Evolutionary conservation across 139 green algal species (phyloP).

Genomic region (Auxenochlorella protothecoides): DNA sequence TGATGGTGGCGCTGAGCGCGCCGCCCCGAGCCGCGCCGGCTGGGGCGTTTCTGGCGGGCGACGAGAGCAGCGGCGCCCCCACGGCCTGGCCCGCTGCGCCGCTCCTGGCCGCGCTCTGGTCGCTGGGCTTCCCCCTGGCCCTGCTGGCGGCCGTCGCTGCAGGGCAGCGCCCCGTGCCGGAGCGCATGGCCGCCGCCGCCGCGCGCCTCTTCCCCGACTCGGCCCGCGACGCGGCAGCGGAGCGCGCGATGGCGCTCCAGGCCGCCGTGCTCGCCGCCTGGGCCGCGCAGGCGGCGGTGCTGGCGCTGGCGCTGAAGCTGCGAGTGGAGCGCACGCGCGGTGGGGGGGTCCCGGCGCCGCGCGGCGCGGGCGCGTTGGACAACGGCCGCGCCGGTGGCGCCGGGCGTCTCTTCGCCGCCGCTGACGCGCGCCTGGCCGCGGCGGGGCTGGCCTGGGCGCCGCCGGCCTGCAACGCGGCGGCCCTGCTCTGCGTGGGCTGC

Average conservation of each 20-base stretch:
- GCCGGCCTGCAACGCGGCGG: slow-evolving; percentile 62
- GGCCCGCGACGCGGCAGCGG: slow-evolving; percentile 27
- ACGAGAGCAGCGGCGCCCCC: too few species aligned
- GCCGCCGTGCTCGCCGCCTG: slow-evolving; percentile 62
- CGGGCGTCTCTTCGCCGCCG: slow-evolving; percentile 12
- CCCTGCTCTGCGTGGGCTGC: slow-evolving; percentile 50
- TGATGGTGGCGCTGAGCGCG: slow-evolving; percentile 23
- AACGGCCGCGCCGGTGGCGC: neutral
- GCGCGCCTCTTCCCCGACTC: slow-evolving; percentile 58
- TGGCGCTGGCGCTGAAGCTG: slow-evolving; percentile 89
- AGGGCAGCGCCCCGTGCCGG: slow-evolving; percentile 24
- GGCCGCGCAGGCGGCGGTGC: slow-evolving; percentile 65
- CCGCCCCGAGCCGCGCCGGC: too few species aligned
- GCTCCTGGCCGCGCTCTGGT: slow-evolving; percentile 47
- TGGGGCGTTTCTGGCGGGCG: too few species aligned
- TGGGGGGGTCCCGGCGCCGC: neutral
- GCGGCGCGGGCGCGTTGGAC: neutral
- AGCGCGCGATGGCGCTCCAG: slow-evolving; percentile 38
- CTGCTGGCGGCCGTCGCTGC: slow-evolving; percentile 28
- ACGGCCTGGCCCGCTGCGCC: slow-evolving; percentile 8
- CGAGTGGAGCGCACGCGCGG: slow-evolving; percentile 32
- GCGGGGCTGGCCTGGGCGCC: slow-evolving; percentile 70
- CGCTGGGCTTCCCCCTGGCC: slow-evolving; percentile 26
- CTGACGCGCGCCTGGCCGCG: slow-evolving; percentile 34
- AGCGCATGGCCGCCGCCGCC: slow-evolving; percentile 9